Evolutionary conservation across 1,284 basidiomycete species (phyloP), one percentile per base, ranked within the genome.

Genomic region (Pseudozyma sp.): DNA sequence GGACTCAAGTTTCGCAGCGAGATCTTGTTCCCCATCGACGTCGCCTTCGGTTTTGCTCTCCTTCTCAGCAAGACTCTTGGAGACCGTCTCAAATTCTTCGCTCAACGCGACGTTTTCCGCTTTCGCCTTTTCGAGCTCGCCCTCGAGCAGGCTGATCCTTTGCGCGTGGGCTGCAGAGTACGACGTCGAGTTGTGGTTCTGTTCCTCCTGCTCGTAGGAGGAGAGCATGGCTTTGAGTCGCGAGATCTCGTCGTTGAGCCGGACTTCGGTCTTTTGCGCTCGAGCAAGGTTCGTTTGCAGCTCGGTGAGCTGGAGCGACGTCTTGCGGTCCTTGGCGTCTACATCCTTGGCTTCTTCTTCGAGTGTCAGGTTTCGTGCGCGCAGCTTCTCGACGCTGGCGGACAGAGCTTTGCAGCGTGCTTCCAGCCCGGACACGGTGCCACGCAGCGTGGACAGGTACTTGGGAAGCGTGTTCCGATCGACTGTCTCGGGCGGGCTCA

Each of bases 111-210:
- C 40, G 30, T 67, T 45, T 2, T 75, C 72, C n/a, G 24, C 24
- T 30, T 64, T 47, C 4, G 56, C 52, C 68, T 67, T 40, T 62
- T 69, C 54, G 56, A 71, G 14, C 54, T 76, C 52, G 68, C 42
- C 19, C 40, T 79, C 82, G 24, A 85, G 76, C 45, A 79, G 56
- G 4, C 33, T 50, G 59, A 85, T 75, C 0, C 82, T 76, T 34
- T 80, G 72, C 9, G 80, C 58, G 43, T 82, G 79, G 5, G 80
- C 78, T 10, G 68, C 66, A 47, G 81, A 79, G 49, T 77, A 83
- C 7, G 65, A 68, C 14, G 57, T 50, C 0, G 69, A 37, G 8
- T 68, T 66, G 50, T 79, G 68, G 54, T 74, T 68, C 10, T 70
- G 67, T 30, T 69, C 69, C 54, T 84, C 83, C 58, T 82, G 75